A percentile compares a stretch with the other conserved stretches of the same genome.
These are phyloP conservation scores for Deakozyma indianensis DNA, from an alignment of 805 yeast species.

Conservation along the genomic window DNA sequence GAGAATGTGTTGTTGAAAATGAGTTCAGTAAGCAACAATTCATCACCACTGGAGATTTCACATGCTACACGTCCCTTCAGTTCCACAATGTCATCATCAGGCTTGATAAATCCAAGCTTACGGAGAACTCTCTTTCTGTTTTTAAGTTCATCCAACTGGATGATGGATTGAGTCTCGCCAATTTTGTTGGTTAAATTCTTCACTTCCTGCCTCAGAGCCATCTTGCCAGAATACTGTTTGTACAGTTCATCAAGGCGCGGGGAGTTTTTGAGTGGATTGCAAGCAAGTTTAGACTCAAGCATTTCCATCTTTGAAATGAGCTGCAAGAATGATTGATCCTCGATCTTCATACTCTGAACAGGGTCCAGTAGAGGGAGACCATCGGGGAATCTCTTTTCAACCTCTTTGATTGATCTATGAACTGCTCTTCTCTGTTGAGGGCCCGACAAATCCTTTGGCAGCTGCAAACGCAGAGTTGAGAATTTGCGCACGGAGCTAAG, in stretches of 20 bases:
- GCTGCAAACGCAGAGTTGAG: constrained; percentile 64
- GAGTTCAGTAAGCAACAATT: constrained; percentile 69
- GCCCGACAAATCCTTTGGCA: constrained; percentile 57
- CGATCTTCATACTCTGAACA: constrained; percentile 81
- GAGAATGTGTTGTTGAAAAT: constrained; percentile 92
- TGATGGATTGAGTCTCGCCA: constrained; percentile 73
- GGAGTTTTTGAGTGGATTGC: constrained; percentile 44
- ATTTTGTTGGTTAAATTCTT: constrained; percentile 50
- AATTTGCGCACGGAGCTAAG: constrained; percentile 59
- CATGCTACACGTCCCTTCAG: constrained; percentile 96
- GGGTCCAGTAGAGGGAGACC: constrained; percentile 91
- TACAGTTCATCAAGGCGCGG: constrained; percentile 48
- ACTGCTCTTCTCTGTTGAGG: constrained; percentile 34
- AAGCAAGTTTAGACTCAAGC: constrained; percentile 54
- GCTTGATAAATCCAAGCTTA: constrained; percentile 79
- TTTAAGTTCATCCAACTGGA: constrained; percentile 86
- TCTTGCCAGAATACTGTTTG: constrained; percentile 49
- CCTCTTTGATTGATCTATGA: constrained; percentile 63
- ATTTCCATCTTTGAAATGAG: constrained; percentile 69
- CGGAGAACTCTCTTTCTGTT: constrained; percentile 87
- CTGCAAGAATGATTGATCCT: constrained; percentile 56
- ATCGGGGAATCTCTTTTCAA: constrained; percentile 70
- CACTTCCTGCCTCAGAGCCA: constrained; percentile 43
- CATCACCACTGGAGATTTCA: constrained; percentile 81
- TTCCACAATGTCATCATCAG: constrained; percentile 83